Percentiles rank a stretch among this genome's conserved stretches.
These are phyloP conservation scores for Phytophthora sansomeana DNA, from an alignment of 352 stramenopile species.

Conservation along the genomic window DNA sequence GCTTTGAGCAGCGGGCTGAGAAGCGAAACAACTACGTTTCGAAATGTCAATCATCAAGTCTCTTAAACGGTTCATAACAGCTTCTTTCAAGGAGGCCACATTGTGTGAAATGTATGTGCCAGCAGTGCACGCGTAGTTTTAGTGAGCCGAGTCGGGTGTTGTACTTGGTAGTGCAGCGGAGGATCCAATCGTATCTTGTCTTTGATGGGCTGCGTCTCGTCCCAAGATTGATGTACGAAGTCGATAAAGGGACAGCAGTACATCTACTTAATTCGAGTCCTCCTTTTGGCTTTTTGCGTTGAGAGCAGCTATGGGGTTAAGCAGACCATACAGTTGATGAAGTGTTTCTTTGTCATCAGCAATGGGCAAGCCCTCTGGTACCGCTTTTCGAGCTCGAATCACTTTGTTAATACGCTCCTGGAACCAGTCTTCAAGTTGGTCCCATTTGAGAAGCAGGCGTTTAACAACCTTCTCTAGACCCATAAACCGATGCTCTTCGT, in stretches of 20 bases:
- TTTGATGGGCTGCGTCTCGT: too few species aligned
- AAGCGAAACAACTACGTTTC: too few species aligned
- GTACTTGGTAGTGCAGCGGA: too few species aligned
- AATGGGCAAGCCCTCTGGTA: conserved; percentile 6
- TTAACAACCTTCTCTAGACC: conserved; percentile 10
- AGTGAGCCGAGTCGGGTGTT: too few species aligned
- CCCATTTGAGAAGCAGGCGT: conserved; percentile 15
- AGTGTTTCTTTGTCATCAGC: conserved; percentile 12
- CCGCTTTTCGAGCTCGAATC: conserved; percentile 10
- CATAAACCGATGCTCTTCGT: conserved; percentile 20
- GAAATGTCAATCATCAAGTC: background rate
- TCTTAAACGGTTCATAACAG: conserved; percentile 8
- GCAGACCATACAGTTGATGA: conserved; percentile 9
- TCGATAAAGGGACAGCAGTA: conserved; percentile 8
- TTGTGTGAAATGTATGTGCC: too few species aligned
- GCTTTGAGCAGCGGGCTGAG: too few species aligned
- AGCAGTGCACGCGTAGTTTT: too few species aligned
- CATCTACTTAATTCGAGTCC: conserved; percentile 15
- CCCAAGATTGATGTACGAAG: too few species aligned
- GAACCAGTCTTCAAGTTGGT: conserved; percentile 24
- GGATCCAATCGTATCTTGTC: too few species aligned
- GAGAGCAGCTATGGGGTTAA: conserved; percentile 8
- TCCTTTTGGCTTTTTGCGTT: conserved; percentile 16
- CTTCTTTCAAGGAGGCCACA: conserved; percentile 4
- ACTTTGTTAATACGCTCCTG: conserved; percentile 13